Evolutionary conservation across 257 asterid genomes (phyloP).

Genomic region (Solanum etuberosum): DNA sequence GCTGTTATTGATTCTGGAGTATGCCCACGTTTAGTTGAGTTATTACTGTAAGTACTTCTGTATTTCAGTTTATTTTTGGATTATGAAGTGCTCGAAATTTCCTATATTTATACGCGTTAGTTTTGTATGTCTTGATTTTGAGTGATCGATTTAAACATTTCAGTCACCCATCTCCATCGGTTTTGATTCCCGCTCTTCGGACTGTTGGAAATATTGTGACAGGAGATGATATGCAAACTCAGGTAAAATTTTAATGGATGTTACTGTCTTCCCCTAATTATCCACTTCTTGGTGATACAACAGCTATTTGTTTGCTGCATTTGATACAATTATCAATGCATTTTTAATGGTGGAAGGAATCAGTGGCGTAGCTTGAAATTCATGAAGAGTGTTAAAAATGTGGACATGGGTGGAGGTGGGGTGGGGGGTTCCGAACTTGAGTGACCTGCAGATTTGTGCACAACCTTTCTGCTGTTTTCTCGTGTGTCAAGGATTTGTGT

Average conservation of each 20-base stretch:
- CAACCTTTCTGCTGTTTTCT: not conserved
- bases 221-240: slow-evolving; percentile 6
- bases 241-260: not conserved
- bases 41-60: slow-evolving; percentile 50
- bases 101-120: not conserved
- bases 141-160: not conserved
- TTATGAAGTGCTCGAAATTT: not conserved
- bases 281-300: not conserved
- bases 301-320: not conserved
- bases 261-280: not conserved
- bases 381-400: not conserved
- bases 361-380: not conserved
- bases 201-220: slow-evolving; percentile 6
- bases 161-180: slow-evolving; percentile 6
- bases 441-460: not conserved
- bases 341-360: not conserved
- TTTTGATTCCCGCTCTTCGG: slow-evolving; percentile 2
- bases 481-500: not conserved
- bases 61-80: not conserved
- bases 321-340: not conserved
- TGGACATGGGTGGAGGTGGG: not conserved
- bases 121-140: not conserved
- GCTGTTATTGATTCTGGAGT: slow-evolving; percentile 87
- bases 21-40: slow-evolving; percentile 67
- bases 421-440: not conserved